phyloP scores from a whole-genome alignment of 2,329 filamentous ascomycete genomes.

The Fusarium palustre region DNA sequence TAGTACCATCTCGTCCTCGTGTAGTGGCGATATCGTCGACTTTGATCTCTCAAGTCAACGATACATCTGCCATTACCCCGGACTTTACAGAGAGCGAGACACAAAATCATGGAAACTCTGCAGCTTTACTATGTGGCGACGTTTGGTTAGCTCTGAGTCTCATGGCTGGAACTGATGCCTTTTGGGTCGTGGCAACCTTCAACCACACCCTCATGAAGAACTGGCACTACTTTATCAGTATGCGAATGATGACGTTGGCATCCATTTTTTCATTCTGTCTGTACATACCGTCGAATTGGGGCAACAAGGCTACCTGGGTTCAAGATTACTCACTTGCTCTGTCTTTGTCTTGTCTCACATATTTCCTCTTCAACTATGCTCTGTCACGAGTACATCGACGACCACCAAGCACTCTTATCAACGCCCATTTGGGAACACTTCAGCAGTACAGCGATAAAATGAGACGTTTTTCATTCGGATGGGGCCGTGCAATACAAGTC shows the following conservation, averaged over 20 bases:
- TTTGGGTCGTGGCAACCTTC: not conserved
- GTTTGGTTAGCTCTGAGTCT: not conserved
- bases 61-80: not conserved
- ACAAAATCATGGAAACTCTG: rapidly evolving
- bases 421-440: not conserved
- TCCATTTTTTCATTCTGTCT: not conserved
- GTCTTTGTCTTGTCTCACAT: rapidly evolving
- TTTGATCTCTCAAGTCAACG: not conserved
- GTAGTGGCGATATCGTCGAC: rapidly evolving
- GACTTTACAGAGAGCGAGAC: rapidly evolving
- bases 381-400: not conserved
- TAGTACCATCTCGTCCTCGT: rapidly evolving
- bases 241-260: not conserved
- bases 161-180: not conserved
- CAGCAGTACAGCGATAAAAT: not conserved
- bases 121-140: not conserved
- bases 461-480: not conserved
- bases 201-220: not conserved
- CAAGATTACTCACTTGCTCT: not conserved
- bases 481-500: not conserved
- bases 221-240: slow-evolving; percentile 2
- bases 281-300: not conserved
- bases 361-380: not conserved
- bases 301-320: not conserved
- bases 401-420: not conserved